Evolutionary conservation across 441 rosid genomes (phyloP), one percentile per base, ranked within the genome.

Genomic region (Codiaeum variegatum): DNA sequence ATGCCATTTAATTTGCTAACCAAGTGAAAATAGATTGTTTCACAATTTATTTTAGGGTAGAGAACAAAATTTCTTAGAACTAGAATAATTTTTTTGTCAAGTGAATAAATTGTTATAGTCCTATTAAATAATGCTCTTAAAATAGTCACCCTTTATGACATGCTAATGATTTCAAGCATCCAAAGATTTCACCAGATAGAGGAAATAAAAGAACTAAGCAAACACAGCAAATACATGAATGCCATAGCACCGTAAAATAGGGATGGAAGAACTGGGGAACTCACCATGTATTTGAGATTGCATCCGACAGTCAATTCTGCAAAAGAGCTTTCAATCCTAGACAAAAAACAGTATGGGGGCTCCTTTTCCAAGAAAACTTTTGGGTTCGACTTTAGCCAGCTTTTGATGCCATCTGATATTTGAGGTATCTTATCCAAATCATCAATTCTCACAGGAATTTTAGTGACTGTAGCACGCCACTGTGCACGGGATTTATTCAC

Each of bases 401-500:
- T 88, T 79, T 87, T 88, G 31, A 94, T 85, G 61, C 83, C 97
- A 71, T 80, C 79, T 64, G 97, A 83, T 84, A 94, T 85, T 34
- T 80, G 69, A 56, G 93, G 91, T 77, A 94, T 83, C 84, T 85
- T 88, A 62, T 91, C 90, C 77, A 87, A 52, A 77, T 86, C 90
- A 79, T 87, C 92, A 74, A 85, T 72, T 54, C 76, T 87, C 66
- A 92, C 15, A 38, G 97, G 96, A 75, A 92, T 83, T 79, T 84
- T 87, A 52, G 86, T 75, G 60, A 84, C 79, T 74, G 91, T 66
- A 6, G 89, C 88, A 80, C 85, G 91, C 87, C 92, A 91, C 67
- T 80, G 75, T 38, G 94, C 98, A 36, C 97, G 94, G 12, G 98
- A 92, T 81, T 92, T 91, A 40, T 94, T 94, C 75, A 89, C 90